Evolutionary conservation across 345 rosid genomes (phyloP).

Genomic region (Murraya koenigii): DNA sequence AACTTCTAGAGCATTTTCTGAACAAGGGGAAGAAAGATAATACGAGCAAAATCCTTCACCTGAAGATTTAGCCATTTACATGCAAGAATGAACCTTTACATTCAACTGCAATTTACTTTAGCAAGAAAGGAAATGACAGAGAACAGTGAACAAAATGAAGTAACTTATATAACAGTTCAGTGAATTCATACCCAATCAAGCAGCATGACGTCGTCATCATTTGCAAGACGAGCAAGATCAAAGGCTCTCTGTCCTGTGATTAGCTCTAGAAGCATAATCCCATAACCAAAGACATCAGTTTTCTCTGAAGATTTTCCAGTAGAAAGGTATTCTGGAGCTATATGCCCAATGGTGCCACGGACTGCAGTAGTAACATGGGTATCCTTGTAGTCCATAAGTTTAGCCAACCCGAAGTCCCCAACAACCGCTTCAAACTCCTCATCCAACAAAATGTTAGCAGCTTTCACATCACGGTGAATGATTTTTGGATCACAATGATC

Average conservation of each 20-base stretch:
- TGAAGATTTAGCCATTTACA: neutral
- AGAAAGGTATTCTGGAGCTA: conserved; percentile 95
- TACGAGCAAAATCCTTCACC: neutral
- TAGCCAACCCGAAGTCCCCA: conserved; percentile 95
- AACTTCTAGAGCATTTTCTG: neutral
- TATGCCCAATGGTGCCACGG: conserved; percentile 95
- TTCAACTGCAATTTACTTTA: neutral
- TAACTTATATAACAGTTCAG: neutral
- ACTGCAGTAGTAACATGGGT: conserved; percentile 98
- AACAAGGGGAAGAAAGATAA: neutral
- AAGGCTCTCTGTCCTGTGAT: conserved; percentile 97
- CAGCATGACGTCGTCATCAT: conserved; percentile 94
- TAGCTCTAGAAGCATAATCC: conserved; percentile 93
- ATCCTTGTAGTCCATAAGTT: conserved; percentile 98
- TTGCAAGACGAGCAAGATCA: conserved; percentile 95
- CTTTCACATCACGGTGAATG: conserved; percentile 98
- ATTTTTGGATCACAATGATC: conserved; percentile 99
- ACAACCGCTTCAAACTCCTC: conserved; percentile 98
- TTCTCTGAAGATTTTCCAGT: conserved; percentile 97
- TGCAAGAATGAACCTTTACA: neutral
- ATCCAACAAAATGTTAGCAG: conserved; percentile 90
- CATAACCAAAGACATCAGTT: conserved; percentile 95
- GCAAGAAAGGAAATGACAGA: neutral
- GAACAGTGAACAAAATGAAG: neutral
- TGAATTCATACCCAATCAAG: conserved; percentile 82